Evolutionary conservation across 2,329 filamentous ascomycete genomes (phyloP), one percentile per base, ranked within the genome.

Genomic region (Sporothrix protearum): DNA sequence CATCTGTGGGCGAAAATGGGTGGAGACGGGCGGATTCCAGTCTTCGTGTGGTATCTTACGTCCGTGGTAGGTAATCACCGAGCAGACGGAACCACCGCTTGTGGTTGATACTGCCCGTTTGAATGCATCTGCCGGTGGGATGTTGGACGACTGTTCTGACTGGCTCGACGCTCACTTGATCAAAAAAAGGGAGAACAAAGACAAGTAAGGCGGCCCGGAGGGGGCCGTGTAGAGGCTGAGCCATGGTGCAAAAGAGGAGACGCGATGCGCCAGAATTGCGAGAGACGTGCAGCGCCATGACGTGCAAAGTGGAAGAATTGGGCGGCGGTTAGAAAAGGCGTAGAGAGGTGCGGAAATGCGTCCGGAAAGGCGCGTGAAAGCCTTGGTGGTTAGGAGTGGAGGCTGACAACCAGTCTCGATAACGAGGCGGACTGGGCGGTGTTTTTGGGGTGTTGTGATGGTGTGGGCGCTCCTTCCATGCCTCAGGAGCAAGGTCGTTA

Each of bases 401-500:
- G 59, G 36, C 59, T 64, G 59, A 45, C 36, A 22, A 19, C 19
- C 36, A 16, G 33, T 63, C 57, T 4, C 42, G 19, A 63, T n/a
- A 63, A 42, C 59, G 28, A 63, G 59, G 59, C 59, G 59, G 45
- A 63, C 59, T 63, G 59, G 59, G 22, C 8, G 59, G 59, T 10
- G 6, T 39, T 25, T 25, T 64, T 14, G 22, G 22, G 30, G 57
- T 39, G 53, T 30, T 57, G 53, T 33, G 28, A 19, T 9, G 30
- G 28, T 3, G 28, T 19, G n/a, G n/a, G 39, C 33, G 33, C 36
- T 42, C 57, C n/a, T 42, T 42, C 57, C 57, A n/a, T 63, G 57
- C 14, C 16, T 42, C 28, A 33, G 53, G 53, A n/a, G 22, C 28
- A n/a, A 8, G 28, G 14, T 25, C 36, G 22, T 42, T 63, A 25